These are phyloP conservation scores for Agaricus subrufescens DNA, from an alignment of 768 basidiomycete species.

Conservation along the genomic window DNA sequence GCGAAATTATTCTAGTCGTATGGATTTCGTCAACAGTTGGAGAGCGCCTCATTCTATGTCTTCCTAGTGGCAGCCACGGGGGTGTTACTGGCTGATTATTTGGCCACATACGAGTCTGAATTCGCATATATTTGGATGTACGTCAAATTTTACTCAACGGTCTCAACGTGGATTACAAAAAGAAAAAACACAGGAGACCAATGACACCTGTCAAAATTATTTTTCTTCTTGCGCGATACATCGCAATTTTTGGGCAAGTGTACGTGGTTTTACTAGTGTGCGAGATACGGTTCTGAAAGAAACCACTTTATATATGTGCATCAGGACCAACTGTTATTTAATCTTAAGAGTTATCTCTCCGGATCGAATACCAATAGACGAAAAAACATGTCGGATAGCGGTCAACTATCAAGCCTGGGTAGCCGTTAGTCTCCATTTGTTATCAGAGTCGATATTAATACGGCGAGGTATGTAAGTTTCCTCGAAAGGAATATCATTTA, in stretches of 20 bases:
- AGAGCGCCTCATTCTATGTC: neutral
- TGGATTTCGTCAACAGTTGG: no score
- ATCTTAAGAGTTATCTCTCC: neutral
- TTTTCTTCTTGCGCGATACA: constrained; percentile 15
- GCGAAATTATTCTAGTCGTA: no score
- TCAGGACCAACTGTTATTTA: neutral
- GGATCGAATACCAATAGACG: constrained; percentile 8
- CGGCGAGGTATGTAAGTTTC: constrained; percentile 11
- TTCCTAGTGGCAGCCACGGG: neutral
- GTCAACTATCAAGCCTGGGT: constrained; percentile 12
- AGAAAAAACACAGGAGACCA: neutral
- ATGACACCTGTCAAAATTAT: constrained; percentile 1
- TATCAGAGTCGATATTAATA: constrained; percentile 14
- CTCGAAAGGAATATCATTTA: neutral
- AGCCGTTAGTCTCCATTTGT: constrained; percentile 13
- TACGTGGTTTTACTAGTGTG: neutral
- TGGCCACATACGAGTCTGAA: neutral
- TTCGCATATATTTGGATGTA: constrained; percentile 6
- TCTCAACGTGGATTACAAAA: no score
- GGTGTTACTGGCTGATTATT: neutral
- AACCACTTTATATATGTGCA: neutral
- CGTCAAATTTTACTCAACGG: neutral
- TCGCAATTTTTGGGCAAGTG: constrained; percentile 15
- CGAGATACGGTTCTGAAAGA: no score
- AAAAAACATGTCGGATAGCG: constrained; percentile 3